Evolutionary conservation across 2,329 filamentous ascomycete genomes (phyloP).

Genomic region (Hortaea sp.): DNA sequence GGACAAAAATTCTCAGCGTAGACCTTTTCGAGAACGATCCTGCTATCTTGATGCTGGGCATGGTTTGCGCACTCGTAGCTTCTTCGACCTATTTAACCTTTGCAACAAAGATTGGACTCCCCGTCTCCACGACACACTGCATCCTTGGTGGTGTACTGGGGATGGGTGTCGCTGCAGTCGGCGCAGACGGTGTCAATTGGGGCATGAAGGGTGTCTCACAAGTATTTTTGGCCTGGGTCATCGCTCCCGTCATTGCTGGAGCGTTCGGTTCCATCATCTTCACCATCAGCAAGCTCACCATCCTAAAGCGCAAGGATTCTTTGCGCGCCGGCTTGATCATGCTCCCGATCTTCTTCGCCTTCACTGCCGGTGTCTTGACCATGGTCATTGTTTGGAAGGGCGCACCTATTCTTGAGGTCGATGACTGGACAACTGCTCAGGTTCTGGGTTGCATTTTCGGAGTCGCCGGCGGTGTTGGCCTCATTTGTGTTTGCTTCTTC

Average conservation of each 20-base stretch:
- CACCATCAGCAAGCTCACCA: slow-evolving; percentile 35
- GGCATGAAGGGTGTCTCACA: slow-evolving; percentile 31
- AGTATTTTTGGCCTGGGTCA: slow-evolving; percentile 18
- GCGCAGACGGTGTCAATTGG: slow-evolving; percentile 24
- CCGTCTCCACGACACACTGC: slow-evolving; percentile 50
- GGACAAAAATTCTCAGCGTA: slow-evolving; percentile 46
- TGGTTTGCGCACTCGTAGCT: slow-evolving; percentile 22
- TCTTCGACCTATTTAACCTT: slow-evolving; percentile 45
- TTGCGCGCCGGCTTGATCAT: slow-evolving; percentile 39
- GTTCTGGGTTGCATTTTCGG: slow-evolving; percentile 47
- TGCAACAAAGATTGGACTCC: slow-evolving; percentile 40
- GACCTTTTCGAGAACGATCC: slow-evolving; percentile 37
- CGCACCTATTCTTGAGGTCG: slow-evolving; percentile 5
- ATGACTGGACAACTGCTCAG: slow-evolving; percentile 23
- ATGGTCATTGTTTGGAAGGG: slow-evolving; percentile 46
- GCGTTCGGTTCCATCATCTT: slow-evolving; percentile 39
- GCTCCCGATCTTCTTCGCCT: slow-evolving; percentile 38
- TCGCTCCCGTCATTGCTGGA: slow-evolving; percentile 36
- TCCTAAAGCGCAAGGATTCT: slow-evolving; percentile 37
- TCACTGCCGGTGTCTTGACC: slow-evolving; percentile 36
- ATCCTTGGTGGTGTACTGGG: slow-evolving; percentile 40
- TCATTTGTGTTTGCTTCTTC: slow-evolving; percentile 44
- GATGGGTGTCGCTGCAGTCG: slow-evolving; percentile 27
- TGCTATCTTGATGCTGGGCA: slow-evolving; percentile 42
- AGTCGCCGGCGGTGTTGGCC: slow-evolving; percentile 40